Conservation (phyloP, 306 rosid species). For the Citrullus colocynthis region DNA sequence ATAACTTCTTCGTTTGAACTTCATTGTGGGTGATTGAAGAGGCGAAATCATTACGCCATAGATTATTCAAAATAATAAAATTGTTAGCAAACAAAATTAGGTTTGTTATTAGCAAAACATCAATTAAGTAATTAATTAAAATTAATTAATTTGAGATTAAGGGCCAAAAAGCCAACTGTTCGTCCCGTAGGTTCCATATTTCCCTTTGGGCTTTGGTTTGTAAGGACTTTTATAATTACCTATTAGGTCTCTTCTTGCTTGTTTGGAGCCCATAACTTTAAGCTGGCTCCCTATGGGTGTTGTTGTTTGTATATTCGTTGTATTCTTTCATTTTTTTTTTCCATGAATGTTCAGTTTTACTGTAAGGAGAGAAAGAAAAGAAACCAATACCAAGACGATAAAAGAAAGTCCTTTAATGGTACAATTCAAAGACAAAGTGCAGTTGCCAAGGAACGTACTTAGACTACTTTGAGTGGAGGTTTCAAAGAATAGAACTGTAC, state of each 20-base stretch:
- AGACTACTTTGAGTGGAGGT: background rate
- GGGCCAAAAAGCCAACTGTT: too few species aligned
- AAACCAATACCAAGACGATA: background rate
- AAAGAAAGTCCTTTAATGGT: background rate
- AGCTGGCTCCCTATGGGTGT: background rate
- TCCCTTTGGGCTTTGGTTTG: background rate
- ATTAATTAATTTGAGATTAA: too few species aligned
- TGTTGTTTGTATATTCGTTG: background rate
- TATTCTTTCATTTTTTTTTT: too few species aligned
- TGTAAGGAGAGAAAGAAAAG: background rate
- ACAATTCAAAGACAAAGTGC: background rate
- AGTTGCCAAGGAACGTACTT: background rate
- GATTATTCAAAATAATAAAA: too few species aligned
- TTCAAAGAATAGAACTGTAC: background rate
- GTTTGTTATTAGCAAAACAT: too few species aligned
- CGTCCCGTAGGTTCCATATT: background rate
- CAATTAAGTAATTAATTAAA: too few species aligned
- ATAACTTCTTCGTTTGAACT: too few species aligned
- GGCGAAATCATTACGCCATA: too few species aligned
- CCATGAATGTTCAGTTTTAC: too few species aligned
- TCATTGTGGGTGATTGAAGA: too few species aligned
- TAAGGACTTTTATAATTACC: background rate
- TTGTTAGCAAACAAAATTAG: too few species aligned
- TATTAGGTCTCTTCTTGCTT: background rate
- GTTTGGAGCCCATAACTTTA: background rate